Percentiles rank a stretch among this genome's conserved stretches.
phyloP scores from a whole-genome alignment of 768 basidiomycete genomes.

The Trametes gibbosa region DNA sequence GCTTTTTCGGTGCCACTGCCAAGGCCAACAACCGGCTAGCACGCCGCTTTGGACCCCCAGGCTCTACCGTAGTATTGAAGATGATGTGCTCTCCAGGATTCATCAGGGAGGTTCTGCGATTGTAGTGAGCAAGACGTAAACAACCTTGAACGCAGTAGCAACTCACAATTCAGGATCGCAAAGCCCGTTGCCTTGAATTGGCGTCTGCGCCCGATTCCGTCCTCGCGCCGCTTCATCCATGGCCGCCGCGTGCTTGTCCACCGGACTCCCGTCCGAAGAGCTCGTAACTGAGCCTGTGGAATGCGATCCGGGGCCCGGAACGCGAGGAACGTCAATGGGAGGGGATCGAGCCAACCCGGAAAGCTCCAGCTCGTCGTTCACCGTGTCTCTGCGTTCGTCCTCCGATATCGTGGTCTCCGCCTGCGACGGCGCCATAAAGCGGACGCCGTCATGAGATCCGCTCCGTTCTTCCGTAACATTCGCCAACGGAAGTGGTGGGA shows the following conservation, averaged over 20 bases:
- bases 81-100: slow-evolving; percentile 46
- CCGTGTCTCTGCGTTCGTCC: slow-evolving; percentile 22
- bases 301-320: slow-evolving; percentile 28
- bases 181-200: slow-evolving; percentile 48
- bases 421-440: slow-evolving; percentile 23
- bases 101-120: slow-evolving; percentile 36
- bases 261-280: slow-evolving; percentile 50
- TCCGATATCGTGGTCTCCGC: slow-evolving; percentile 11
- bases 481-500: slow-evolving; percentile 13
- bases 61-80: slow-evolving; percentile 53
- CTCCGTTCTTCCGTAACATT: slow-evolving; percentile 13
- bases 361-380: slow-evolving; percentile 16
- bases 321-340: slow-evolving; percentile 29
- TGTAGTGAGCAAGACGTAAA: background rate
- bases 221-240: slow-evolving; percentile 46
- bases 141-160: background rate
- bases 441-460: slow-evolving; percentile 19
- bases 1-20: slow-evolving; percentile 45
- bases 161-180: slow-evolving; percentile 46
- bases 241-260: slow-evolving; percentile 35
- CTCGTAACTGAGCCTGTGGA: slow-evolving; percentile 41
- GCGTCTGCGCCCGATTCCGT: slow-evolving; percentile 51
- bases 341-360: slow-evolving; percentile 16
- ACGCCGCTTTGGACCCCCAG: slow-evolving; percentile 50
- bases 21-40: slow-evolving; percentile 56